These are phyloP conservation scores for Vickermania spadyakhi DNA, from an alignment of 208 protist genomes.

Conservation along the genomic window DNA sequence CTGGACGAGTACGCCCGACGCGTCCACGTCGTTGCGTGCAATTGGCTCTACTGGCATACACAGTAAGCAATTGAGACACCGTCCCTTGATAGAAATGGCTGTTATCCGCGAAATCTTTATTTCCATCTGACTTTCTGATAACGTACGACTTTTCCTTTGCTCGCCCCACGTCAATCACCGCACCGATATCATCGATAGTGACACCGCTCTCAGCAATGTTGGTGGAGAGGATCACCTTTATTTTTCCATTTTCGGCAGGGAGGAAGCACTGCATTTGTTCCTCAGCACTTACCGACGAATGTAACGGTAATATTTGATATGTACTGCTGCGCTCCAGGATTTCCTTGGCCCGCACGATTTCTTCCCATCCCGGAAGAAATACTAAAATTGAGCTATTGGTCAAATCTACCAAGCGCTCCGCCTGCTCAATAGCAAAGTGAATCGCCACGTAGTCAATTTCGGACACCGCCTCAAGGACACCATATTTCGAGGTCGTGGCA, in stretches of 20 bases:
- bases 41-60: slow-evolving; percentile 81
- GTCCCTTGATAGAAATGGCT: slow-evolving; percentile 1
- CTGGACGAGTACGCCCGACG: slow-evolving; percentile 90
- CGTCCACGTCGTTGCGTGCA: slow-evolving; percentile 91
- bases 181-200: slow-evolving; percentile 98
- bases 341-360: slow-evolving; percentile 70
- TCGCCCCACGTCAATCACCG: slow-evolving; percentile 95
- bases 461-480: slow-evolving; percentile 44
- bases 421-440: slow-evolving; percentile 79
- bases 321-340: slow-evolving; percentile 59
- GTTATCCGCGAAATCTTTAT: slow-evolving; percentile 15
- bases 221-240: slow-evolving; percentile 98
- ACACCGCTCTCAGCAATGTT: slow-evolving; percentile 99
- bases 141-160: slow-evolving; percentile 95
- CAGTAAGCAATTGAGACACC: slow-evolving; percentile 52
- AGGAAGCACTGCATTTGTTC: slow-evolving; percentile 97
- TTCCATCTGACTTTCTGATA: slow-evolving; percentile 20
- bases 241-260: slow-evolving; percentile 73
- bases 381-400: slow-evolving; percentile 72
- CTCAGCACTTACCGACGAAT: slow-evolving; percentile 92
- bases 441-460: slow-evolving; percentile 81
- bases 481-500: slow-evolving; percentile 28
- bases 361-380: slow-evolving; percentile 91
- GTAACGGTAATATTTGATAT: slow-evolving; percentile 75
- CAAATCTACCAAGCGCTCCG: slow-evolving; percentile 61